Base-by-base conservation (phyloP, 441 rosid species). In the Flueggea neowawraea region DNA sequence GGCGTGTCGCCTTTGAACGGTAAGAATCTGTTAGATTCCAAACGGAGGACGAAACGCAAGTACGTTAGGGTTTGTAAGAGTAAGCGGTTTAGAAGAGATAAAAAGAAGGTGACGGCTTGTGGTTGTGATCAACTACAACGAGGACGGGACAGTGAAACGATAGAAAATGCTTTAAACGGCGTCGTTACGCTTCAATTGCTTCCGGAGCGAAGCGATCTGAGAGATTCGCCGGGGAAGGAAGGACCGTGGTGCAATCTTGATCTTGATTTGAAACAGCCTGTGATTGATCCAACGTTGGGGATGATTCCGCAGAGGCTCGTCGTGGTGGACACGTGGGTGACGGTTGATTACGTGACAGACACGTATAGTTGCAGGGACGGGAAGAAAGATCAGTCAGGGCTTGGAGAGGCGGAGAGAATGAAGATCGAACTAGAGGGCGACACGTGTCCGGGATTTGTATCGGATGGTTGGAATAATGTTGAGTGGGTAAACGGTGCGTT, bases 401-500 rank as follows among this genome's bases (percentile, higher is more conserved):
- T 36, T 36, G 41, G 41, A 36, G 41, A 36, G 9, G 41, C 4
- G 9, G 41, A 36, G 9, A 36, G 41, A 36, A 4, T 3, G 41
- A 36, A 36, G 7, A 36, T 36, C 41, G 41, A 36, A 36, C 9
- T 91, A 13, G 84, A 22, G 72, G 71, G 48, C 16, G 96, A 89
- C 77, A 73, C 84, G 76, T 89, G 91, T 67, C 98, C 98, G 0
- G 91, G 93, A 32, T 75, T 91, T 15, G 63, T 82, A 67, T 89
- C 96, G 1, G 95, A 91, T 65, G 75, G 66, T 33, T 66, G 55
- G 1, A 91, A 88, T 15, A 73, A 79, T 61, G 98, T 91, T 43
- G 79, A 80, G 64, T 87, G 93, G 98, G 82, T 82, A 2, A 91
- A 89, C 48, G 86, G 57, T 17, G 88, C 89, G 48, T 87, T 84